Percentiles rank a stretch among this genome's conserved stretches.
These are phyloP conservation scores for Styphnolobium japonicum DNA, from an alignment of 306 rosid genomes.

Conservation along the genomic window DNA sequence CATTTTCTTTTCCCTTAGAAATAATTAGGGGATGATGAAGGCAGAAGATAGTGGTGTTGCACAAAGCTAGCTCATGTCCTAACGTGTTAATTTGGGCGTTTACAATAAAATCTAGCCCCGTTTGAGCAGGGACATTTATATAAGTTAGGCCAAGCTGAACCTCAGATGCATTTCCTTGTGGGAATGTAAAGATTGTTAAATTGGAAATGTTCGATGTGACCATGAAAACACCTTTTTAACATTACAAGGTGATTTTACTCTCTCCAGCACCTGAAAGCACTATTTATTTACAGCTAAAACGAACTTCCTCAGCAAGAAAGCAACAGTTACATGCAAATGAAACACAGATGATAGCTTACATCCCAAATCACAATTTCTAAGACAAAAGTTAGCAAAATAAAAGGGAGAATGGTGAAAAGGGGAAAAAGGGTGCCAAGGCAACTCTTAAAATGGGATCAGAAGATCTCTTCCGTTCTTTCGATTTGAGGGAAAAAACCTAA, in stretches of 20 bases:
- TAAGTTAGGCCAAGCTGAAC: neutral
- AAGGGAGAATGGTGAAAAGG: neutral
- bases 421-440: slow-evolving; percentile 37
- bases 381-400: slow-evolving; percentile 2
- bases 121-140: neutral
- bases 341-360: slow-evolving; percentile 6
- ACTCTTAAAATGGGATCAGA: slow-evolving; percentile 47
- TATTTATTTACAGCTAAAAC: slow-evolving; percentile 13
- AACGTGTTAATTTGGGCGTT: neutral
- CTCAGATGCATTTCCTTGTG: neutral
- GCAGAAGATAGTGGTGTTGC: neutral
- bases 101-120: neutral
- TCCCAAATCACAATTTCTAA: slow-evolving; percentile 29
- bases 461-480: slow-evolving; percentile 38
- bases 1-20: neutral
- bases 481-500: slow-evolving; percentile 52
- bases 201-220: neutral
- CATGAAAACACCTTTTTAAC: neutral
- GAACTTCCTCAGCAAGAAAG: neutral
- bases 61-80: neutral
- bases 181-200: neutral
- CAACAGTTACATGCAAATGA: neutral
- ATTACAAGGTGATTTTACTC: neutral
- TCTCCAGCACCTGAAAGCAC: neutral
- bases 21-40: neutral